Conservation (phyloP, 176 grass and related monocot genomes). For the Carex parvula region DNA sequence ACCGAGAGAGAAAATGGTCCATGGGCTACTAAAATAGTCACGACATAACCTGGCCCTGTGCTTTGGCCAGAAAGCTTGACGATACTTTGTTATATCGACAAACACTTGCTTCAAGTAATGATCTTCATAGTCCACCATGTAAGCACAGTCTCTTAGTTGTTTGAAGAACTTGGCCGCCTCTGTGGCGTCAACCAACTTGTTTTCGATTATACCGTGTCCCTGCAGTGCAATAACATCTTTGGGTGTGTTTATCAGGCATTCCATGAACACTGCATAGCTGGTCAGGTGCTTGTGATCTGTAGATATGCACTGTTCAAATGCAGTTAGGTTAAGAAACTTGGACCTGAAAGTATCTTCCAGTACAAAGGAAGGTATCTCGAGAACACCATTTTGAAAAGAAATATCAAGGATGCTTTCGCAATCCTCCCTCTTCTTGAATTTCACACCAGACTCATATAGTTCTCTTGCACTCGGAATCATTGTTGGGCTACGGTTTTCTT, state of each 20-base stretch:
- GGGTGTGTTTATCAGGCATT: slow-evolving; percentile 4
- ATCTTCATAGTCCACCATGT: background rate
- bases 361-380: slow-evolving; percentile 6
- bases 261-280: slow-evolving; percentile 21
- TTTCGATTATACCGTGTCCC: slow-evolving; percentile 5
- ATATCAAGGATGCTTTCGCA: too few species aligned
- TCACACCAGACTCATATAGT: too few species aligned
- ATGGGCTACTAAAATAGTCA: too few species aligned
- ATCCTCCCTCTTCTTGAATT: too few species aligned
- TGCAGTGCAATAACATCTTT: slow-evolving; percentile 21
- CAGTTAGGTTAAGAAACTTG: slow-evolving; percentile 21
- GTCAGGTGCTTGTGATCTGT: slow-evolving; percentile 1
- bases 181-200: background rate
- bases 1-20: too few species aligned
- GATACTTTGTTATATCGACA: background rate
- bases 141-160: background rate
- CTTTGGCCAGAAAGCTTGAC: background rate
- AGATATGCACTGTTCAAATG: slow-evolving; percentile 20
- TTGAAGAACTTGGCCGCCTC: slow-evolving; percentile 14
- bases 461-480: too few species aligned
- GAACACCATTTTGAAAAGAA: too few species aligned
- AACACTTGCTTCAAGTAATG: background rate
- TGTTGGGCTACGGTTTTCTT: too few species aligned
- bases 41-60: background rate
- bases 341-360: background rate